phyloP scores from a whole-genome alignment of 768 basidiomycete species.

The Lyophyllum decastes region DNA sequence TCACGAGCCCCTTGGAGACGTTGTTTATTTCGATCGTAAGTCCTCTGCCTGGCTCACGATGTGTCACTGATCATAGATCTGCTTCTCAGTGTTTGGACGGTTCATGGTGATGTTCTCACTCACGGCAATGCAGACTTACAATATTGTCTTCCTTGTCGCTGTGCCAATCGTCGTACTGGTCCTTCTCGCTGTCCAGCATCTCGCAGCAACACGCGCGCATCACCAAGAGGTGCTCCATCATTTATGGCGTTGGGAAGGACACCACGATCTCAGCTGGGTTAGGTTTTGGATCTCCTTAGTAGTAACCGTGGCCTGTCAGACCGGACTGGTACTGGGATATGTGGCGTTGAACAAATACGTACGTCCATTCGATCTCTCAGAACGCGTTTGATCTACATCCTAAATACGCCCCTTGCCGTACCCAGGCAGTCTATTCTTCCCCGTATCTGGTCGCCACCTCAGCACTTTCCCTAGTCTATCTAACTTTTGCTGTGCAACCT shows the following conservation, averaged over 20 bases:
- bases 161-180: conserved; percentile 59
- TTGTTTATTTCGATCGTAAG: conserved; percentile 78
- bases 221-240: conserved; percentile 2
- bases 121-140: conserved; percentile 48
- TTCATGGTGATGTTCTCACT: conserved; percentile 58
- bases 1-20: conserved; percentile 25
- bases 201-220: conserved; percentile 13
- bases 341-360: conserved; percentile 65
- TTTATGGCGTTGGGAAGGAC: neutral
- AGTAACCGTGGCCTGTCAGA: conserved; percentile 46
- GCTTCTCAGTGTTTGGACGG: conserved; percentile 55
- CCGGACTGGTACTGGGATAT: conserved; percentile 47
- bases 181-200: conserved; percentile 26
- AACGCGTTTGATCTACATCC: neutral
- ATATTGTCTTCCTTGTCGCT: conserved; percentile 61
- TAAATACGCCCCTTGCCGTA: neutral
- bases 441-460: conserved; percentile 53
- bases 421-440: conserved; percentile 62
- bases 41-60: neutral
- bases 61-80: neutral
- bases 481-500: conserved; percentile 40
- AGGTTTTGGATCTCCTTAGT: conserved; percentile 66
- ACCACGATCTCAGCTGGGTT: conserved; percentile 35
- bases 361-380: conserved; percentile 25
- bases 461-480: conserved; percentile 49